Evolutionary conservation across 2,329 filamentous ascomycete genomes (phyloP), one percentile per base, ranked within the genome.

Genomic region (Colletotrichum ledebouriae): DNA sequence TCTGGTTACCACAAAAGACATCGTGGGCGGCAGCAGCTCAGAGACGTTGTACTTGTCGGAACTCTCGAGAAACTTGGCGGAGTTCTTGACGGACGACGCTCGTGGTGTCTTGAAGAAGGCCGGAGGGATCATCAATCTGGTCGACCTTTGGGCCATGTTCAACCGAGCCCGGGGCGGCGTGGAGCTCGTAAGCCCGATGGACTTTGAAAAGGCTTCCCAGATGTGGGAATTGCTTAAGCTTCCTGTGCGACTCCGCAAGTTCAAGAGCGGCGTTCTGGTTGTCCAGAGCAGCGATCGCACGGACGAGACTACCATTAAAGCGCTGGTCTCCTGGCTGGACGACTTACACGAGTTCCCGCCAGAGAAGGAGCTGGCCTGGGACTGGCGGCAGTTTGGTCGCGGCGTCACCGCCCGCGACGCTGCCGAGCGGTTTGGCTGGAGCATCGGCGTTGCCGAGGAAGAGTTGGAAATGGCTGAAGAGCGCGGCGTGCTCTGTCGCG

Each of bases 381-480:
- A 97, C 74, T 93, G 91, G 91, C 84, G 84, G 53, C 75, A 83
- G 46, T 98, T 94, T 77, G 94, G 96, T 0, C 87, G 90, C 63
- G 94, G 96, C 10, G 90, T 98, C 33, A 98, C 94, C 13, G 94
- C 94, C 2, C 93, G 96, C 76, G 94, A 98, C 75, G 89, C 90
- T 0, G 96, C 96, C 0, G 93, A 97, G 78, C 85, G 89, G 57
- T 99, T 99, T 79, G 93, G 94, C 6, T 99, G 96, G 96, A 98
- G 96, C 77, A 91, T 99, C 7, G 96, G 96, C 9, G 95, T 99
- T 22, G 96, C 96, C 1, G 92, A 92, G 68, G 96, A 98, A 78
- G 96, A 99, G 80, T 84, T 99, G 12, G 93, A 98, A 77, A 98
- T 99, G 95, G 94, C 94, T 0, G 96, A 99, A 78, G 95, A 98